Evolutionary conservation across 352 stramenopile genomes (phyloP), one percentile per base, ranked within the genome.

Genomic region (Halophytophthora polymorphica): DNA sequence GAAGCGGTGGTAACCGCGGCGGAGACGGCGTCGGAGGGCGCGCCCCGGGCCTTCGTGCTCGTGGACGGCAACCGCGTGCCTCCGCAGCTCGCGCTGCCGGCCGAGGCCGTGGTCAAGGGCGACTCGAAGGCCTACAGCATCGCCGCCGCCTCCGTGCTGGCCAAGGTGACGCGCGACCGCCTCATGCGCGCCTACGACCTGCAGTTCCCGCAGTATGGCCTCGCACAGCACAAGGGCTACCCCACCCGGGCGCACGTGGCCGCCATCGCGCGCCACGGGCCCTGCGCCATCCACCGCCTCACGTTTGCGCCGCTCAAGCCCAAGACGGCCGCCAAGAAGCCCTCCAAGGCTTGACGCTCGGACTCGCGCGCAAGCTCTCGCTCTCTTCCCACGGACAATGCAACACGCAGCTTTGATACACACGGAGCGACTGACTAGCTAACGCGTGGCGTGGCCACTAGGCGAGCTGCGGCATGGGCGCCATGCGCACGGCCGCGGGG

Each of bases 161-260:
- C 97, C 41, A 99, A 99, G 66, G 97, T 99, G 14, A 98, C 93
- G 18, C 78, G 97, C 42, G 97, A 99, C 73, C 77, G 95, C n/a
- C 58, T 99, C 36, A 99, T 99, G 96, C 65, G 95, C 45, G 77
- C 88, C 42, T 97, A 98, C 61, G 80, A 98, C 60, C 63, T 64
- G 36, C 58, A 96, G 53, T 99, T 93, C 73, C 96, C 96, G 22
- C 55, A 86, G 40, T 99, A 98, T 64, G 81, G 90, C 47, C 82
- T 99, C 23, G 83, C 83, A 25, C 86, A 98, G 66, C 93, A 99
- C 79, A 99, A 99, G 58, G 97, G 96, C 19, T 99, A 99, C 73
- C 90, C 88, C 10, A 99, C 96, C 13, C 71, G 56, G 15, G 88
- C 77, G 34, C 97, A 99, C 73, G 88, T 97, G 66, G 66, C 65